A percentile compares a stretch with the other conserved stretches of the same genome.
Evolutionary conservation across 2,329 filamentous ascomycete genomes (phyloP).

Genomic region (Periconia sp.): DNA sequence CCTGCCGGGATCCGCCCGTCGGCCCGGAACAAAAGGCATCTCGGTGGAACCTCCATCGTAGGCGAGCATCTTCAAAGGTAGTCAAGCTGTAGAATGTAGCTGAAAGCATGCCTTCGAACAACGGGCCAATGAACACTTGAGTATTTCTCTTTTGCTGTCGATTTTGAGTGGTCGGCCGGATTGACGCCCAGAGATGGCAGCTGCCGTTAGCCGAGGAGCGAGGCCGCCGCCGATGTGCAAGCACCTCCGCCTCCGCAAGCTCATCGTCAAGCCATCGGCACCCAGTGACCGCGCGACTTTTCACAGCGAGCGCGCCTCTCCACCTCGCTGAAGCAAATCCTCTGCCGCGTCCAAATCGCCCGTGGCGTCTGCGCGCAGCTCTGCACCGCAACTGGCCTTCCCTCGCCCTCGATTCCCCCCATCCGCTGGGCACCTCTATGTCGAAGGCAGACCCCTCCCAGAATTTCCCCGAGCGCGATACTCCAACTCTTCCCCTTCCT

Average conservation of each 20-base stretch:
- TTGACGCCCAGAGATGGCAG: not conserved
- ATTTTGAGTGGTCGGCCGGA: not conserved
- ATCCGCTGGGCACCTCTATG: conserved; percentile 18
- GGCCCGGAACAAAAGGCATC: too few species aligned
- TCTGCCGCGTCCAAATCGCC: conserved; percentile 1
- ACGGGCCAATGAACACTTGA: not conserved
- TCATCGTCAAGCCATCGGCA: conserved; percentile 3
- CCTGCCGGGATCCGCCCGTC: too few species aligned
- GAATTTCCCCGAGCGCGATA: conserved; percentile 4
- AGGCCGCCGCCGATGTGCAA: conserved; percentile 13
- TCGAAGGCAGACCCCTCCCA: conserved; percentile 19
- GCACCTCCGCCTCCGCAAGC: conserved; percentile 16
- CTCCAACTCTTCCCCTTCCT: conserved; percentile 3
- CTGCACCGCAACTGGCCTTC: not conserved
- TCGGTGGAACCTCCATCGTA: too few species aligned
- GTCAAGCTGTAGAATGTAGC: too few species aligned
- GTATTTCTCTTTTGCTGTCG: not conserved
- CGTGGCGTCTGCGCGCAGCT: not conserved
- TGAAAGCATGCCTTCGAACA: too few species aligned
- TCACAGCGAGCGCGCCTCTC: not conserved
- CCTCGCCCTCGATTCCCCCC: conserved; percentile 2
- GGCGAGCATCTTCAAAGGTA: too few species aligned
- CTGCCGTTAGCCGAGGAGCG: conserved; percentile 17
- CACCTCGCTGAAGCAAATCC: conserved; percentile 1
- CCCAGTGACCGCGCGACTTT: conserved; percentile 1